Conservation (phyloP, 192 early-diverging fungal species). For the Backusella luteola region DNA sequence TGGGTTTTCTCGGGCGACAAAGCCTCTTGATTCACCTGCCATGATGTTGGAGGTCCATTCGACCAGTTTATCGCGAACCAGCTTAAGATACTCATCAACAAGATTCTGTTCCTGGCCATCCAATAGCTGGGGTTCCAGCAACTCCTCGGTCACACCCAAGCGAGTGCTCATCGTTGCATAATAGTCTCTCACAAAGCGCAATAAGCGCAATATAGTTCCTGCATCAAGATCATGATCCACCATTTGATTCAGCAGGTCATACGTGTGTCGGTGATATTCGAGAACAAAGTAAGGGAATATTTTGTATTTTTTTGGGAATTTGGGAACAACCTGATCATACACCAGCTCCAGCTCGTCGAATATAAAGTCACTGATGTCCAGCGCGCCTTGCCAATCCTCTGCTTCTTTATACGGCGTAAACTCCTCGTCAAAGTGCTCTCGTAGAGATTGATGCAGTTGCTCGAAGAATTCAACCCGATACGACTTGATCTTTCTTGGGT, state of each 20-base stretch:
- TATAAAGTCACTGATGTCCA: constrained; percentile 76
- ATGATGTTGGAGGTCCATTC: constrained; percentile 95
- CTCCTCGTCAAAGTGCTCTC: constrained; percentile 63
- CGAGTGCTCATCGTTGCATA: constrained; percentile 84
- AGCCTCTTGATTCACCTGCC: constrained; percentile 77
- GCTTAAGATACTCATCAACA: constrained; percentile 85
- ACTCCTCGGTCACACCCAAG: constrained; percentile 84
- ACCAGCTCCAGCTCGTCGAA: constrained; percentile 89
- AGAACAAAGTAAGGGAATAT: constrained; percentile 95
- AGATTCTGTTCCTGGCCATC: constrained; percentile 92
- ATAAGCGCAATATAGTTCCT: constrained; percentile 80
- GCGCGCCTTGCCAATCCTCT: constrained; percentile 54
- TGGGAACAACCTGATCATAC: constrained; percentile 82
- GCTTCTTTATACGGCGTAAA: constrained; percentile 58
- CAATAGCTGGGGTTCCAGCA: constrained; percentile 86
- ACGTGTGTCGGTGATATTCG: constrained; percentile 93
- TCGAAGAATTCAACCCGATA: constrained; percentile 83
- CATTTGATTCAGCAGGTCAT: constrained; percentile 76
- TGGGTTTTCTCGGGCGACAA: constrained; percentile 60
- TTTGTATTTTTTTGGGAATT: constrained; percentile 88
- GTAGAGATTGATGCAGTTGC: constrained; percentile 66
- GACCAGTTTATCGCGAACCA: constrained; percentile 82
- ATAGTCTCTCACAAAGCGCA: constrained; percentile 92
- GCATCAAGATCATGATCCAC: constrained; percentile 76
- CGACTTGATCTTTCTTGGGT: constrained; percentile 59